Percentiles rank a stretch among this genome's conserved stretches.
phyloP scores from a whole-genome alignment of 2,329 filamentous ascomycete species.

The Exserohilum turcica region DNA sequence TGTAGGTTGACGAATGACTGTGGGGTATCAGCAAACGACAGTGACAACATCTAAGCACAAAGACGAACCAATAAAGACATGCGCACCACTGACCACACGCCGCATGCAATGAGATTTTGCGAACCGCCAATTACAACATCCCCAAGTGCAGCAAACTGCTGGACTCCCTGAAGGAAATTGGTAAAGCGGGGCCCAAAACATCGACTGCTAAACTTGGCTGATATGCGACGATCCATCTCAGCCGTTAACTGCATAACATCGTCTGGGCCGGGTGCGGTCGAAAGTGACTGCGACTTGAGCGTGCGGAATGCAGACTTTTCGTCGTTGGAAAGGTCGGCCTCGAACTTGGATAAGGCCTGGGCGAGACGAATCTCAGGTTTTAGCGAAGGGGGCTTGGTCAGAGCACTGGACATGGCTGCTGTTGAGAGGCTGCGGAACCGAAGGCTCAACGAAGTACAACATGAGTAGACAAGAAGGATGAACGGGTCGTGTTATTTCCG shows the following conservation, averaged over 20 bases:
- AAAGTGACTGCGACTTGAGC: slow-evolving; percentile 3
- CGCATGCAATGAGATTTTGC: slow-evolving; percentile 53
- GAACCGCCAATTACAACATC: slow-evolving; percentile 51
- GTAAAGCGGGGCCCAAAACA: slow-evolving; percentile 52
- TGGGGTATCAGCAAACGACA: background rate
- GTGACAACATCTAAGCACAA: slow-evolving; percentile 17
- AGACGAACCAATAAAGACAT: slow-evolving; percentile 49
- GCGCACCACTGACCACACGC: slow-evolving; percentile 54
- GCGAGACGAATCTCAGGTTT: slow-evolving; percentile 21
- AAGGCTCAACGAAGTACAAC: background rate
- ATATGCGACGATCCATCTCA: slow-evolving; percentile 40
- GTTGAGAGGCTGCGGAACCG: background rate
- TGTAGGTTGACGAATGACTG: slow-evolving; percentile 42
- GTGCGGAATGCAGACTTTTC: slow-evolving; percentile 9
- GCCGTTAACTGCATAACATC: slow-evolving; percentile 43
- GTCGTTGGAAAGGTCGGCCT: slow-evolving; percentile 13
- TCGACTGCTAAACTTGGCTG: slow-evolving; percentile 21
- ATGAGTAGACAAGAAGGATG: no score
- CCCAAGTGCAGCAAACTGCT: slow-evolving; percentile 54
- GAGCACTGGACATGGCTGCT: slow-evolving; percentile 6
- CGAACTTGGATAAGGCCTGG: slow-evolving; percentile 17
- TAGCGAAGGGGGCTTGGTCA: slow-evolving; percentile 9
- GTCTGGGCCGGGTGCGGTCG: background rate
- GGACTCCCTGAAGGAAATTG: slow-evolving; percentile 49
- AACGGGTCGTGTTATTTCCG: no score